phyloP scores from a whole-genome alignment of 2,329 filamentous ascomycete genomes.

The Scytalidium lignicola region DNA sequence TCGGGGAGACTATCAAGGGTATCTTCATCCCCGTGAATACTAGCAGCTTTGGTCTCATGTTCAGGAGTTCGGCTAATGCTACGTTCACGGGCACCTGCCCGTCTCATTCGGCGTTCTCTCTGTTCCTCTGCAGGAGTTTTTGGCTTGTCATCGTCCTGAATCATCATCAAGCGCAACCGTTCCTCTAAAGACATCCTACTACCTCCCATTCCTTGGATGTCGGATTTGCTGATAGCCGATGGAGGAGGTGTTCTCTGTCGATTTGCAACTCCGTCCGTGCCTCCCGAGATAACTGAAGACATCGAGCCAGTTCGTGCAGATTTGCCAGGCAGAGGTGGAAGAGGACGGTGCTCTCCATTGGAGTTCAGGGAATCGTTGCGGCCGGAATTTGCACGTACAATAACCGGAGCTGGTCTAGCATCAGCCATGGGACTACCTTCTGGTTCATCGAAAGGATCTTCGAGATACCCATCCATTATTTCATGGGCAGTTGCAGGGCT shows the following conservation, averaged over 20 bases:
- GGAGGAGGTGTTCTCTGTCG: constrained; percentile 63
- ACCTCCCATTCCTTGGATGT: constrained; percentile 71
- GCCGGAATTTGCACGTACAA: constrained; percentile 46
- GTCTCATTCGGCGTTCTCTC: constrained; percentile 63
- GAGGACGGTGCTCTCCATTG: constrained; percentile 74
- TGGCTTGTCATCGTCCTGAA: constrained; percentile 56
- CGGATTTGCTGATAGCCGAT: constrained; percentile 65
- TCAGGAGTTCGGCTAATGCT: constrained; percentile 27
- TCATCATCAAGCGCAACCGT: constrained; percentile 81
- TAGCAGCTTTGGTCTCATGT: constrained; percentile 21
- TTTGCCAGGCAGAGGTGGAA: constrained; percentile 75
- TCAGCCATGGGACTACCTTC: constrained; percentile 64
- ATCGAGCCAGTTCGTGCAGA: constrained; percentile 37
- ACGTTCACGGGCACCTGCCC: constrained; percentile 48
- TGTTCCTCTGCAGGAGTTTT: constrained; percentile 61
- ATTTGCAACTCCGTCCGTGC: constrained; percentile 65
- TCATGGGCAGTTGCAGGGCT: constrained; percentile 36
- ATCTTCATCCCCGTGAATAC: constrained; percentile 52
- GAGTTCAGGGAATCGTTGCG: constrained; percentile 72
- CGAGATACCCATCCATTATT: constrained; percentile 28
- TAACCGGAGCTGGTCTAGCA: constrained; percentile 20
- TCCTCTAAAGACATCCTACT: constrained; percentile 81
- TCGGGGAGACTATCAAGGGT: constrained; percentile 55
- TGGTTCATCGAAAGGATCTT: constrained; percentile 61
- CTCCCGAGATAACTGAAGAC: constrained; percentile 59